Conservation (phyloP, 306 rosid genomes). For the Cicer chorassanicum region DNA sequence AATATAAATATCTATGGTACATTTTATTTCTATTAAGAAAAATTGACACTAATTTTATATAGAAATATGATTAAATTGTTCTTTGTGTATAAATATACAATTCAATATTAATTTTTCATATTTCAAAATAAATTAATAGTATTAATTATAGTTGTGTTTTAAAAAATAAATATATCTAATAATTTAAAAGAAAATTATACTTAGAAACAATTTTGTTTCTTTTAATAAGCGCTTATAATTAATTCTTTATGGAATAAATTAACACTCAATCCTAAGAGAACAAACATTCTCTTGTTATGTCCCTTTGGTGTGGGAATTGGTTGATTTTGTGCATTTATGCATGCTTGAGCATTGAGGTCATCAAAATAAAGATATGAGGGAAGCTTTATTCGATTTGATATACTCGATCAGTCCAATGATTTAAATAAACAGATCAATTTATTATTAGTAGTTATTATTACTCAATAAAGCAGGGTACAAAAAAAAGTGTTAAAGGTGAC, state of each 20-base stretch:
- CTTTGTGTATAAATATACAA: no score
- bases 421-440: slow-evolving; percentile 42
- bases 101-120: no score
- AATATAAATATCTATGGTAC: no score
- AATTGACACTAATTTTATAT: no score
- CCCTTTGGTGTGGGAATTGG: slow-evolving; percentile 37
- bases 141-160: no score
- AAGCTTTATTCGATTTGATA: slow-evolving; percentile 54
- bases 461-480: slow-evolving; percentile 44
- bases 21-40: no score
- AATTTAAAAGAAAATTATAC: no score
- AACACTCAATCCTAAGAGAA: slow-evolving; percentile 41
- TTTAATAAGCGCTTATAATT: no score
- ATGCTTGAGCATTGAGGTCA: slow-evolving; percentile 45
- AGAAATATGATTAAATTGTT: no score
- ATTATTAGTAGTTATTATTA: slow-evolving; percentile 25
- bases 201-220: no score
- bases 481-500: slow-evolving; percentile 49
- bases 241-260: not conserved
- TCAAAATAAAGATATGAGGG: slow-evolving; percentile 49
- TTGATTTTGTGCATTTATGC: slow-evolving; percentile 38
- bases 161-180: no score
- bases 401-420: slow-evolving; percentile 57
- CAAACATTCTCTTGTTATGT: slow-evolving; percentile 33
- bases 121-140: no score